phyloP scores from a whole-genome alignment of 805 yeast species.

The Metschnikowia shivogae region DNA sequence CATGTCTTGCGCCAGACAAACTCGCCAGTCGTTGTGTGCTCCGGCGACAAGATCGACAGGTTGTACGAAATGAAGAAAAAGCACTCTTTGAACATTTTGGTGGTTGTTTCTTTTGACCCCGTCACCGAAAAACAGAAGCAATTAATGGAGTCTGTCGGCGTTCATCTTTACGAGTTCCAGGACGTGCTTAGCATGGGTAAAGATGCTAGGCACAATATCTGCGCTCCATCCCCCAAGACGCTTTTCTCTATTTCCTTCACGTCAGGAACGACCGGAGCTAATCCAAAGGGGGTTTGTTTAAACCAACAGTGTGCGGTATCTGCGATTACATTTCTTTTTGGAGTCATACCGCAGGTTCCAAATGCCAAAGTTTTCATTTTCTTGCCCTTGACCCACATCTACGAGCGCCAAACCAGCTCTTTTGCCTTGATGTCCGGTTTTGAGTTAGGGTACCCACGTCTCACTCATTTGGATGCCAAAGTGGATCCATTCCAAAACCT shows the following conservation, averaged over 20 bases:
- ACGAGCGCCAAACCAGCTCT: constrained; percentile 13
- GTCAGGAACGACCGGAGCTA: constrained; percentile 54
- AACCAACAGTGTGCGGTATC: constrained; percentile 8
- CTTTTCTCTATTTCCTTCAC: constrained; percentile 56
- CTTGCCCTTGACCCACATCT: constrained; percentile 24
- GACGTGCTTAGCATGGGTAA: constrained; percentile 31
- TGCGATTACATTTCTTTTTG: constrained; percentile 5
- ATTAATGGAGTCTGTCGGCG: not conserved
- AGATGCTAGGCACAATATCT: constrained; percentile 24
- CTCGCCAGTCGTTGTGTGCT: constrained; percentile 23
- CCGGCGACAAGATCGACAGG: constrained; percentile 47
- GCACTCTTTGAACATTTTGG: constrained; percentile 21
- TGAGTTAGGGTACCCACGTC: constrained; percentile 29
- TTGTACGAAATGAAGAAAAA: constrained; percentile 40
- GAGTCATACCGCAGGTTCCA: constrained; percentile 1
- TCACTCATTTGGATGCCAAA: constrained; percentile 23
- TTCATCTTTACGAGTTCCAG: constrained; percentile 29
- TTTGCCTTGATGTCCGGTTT: constrained; percentile 21
- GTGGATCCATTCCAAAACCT: constrained; percentile 19
- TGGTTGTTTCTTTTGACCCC: constrained; percentile 16
- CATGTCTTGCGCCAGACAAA: constrained; percentile 30
- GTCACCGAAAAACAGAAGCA: not conserved
- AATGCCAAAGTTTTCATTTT: constrained; percentile 12
- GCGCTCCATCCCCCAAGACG: constrained; percentile 48
- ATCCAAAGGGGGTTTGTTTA: constrained; percentile 69